Conservation (phyloP, 2,329 filamentous ascomycete species). For the Calonectria montana region DNA sequence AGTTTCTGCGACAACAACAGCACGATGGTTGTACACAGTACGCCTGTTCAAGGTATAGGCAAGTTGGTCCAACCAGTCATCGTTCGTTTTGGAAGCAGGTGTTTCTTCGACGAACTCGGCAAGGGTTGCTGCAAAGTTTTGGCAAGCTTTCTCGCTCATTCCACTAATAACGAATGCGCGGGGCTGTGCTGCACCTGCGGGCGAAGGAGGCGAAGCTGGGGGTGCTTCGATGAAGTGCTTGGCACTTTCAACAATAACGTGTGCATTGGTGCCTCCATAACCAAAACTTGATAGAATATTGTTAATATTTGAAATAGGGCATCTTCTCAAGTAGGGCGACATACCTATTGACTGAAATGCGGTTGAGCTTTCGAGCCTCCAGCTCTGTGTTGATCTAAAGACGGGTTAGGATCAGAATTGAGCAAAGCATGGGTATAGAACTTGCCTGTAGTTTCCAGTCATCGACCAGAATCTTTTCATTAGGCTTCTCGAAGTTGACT, state of each 20-base stretch:
- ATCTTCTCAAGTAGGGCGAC: not conserved
- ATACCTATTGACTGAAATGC: conserved; percentile 27
- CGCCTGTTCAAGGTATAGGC: conserved; percentile 29
- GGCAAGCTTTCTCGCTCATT: conserved; percentile 33
- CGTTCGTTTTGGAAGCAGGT: not conserved
- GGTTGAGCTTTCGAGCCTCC: conserved; percentile 12
- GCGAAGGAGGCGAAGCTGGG: not conserved
- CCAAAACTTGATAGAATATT: conserved; percentile 36
- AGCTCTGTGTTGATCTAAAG: conserved; percentile 9
- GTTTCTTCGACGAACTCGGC: conserved; percentile 25
- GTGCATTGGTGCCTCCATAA: conserved; percentile 45
- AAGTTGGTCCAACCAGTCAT: conserved; percentile 17
- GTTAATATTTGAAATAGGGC: not conserved
- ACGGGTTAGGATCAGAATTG: not conserved
- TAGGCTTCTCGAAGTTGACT: conserved; percentile 43
- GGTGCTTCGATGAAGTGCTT: conserved; percentile 31
- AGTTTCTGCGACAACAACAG: conserved; percentile 28
- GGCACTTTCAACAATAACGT: conserved; percentile 40
- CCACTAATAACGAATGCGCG: conserved; percentile 33
- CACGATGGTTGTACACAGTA: conserved; percentile 23
- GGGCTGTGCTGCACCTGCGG: conserved; percentile 7
- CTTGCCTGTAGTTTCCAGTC: conserved; percentile 37
- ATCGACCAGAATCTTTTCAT: conserved; percentile 43
- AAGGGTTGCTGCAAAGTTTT: conserved; percentile 24
- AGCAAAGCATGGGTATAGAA: too few relatives aligned